Conservation (phyloP, 225 moss, liverwort and hornwort genomes). For the Ulota crispa region DNA sequence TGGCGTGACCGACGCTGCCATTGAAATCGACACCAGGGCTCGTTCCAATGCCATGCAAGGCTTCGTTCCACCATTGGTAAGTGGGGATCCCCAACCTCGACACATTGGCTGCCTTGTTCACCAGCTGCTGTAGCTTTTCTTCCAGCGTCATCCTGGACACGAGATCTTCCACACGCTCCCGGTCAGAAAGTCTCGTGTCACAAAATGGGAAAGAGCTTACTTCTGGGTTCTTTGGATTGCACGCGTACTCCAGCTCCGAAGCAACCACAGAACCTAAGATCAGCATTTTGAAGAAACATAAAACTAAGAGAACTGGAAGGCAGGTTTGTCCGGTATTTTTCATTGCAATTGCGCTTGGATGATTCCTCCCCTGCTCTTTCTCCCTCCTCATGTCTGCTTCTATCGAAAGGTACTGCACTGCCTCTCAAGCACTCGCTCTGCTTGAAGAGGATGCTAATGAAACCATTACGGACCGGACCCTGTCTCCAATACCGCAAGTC, state of each 20-base stretch:
- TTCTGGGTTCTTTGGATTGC: conserved; percentile 2
- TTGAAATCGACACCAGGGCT: conserved; percentile 32
- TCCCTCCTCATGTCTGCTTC: neutral
- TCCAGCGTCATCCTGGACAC: conserved; percentile 32
- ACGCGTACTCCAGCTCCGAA: conserved; percentile 13
- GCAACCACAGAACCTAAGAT: neutral
- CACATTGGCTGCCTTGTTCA: conserved; percentile 26
- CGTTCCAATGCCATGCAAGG: conserved; percentile 23
- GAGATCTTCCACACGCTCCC: conserved; percentile 31
- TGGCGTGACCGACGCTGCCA: conserved; percentile 30
- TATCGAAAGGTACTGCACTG: neutral
- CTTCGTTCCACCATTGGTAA: conserved; percentile 50
- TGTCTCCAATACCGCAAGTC: too few relatives aligned
- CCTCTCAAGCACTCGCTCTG: neutral
- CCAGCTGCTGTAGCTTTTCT: conserved; percentile 32
- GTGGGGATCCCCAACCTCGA: conserved; percentile 27
- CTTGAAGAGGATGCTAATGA: neutral
- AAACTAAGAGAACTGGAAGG: neutral
- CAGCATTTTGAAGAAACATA: neutral
- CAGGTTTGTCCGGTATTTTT: neutral
- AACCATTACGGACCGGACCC: neutral
- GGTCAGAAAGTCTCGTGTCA: conserved; percentile 16
- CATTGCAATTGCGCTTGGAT: neutral
- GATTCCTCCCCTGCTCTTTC: neutral
- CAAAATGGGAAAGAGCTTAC: conserved; percentile 26